A percentile compares a stretch with the other conserved stretches of the same genome.
phyloP scores from a whole-genome alignment of 176 grass and related monocot species.

The Oryza glumipatula region DNA sequence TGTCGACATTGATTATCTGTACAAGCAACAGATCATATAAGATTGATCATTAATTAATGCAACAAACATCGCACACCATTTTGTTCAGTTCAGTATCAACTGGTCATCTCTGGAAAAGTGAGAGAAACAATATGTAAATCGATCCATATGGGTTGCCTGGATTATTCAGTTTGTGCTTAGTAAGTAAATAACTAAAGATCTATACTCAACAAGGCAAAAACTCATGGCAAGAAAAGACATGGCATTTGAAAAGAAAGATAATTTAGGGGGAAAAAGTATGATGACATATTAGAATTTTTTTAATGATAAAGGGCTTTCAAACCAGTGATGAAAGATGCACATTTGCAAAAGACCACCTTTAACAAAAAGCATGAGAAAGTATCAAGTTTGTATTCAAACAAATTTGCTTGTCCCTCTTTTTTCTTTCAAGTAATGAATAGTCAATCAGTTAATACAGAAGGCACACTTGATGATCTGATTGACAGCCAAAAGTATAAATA shows the following conservation, averaged over 20 bases:
- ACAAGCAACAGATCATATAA: conserved; percentile 31
- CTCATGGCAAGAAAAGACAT: neutral
- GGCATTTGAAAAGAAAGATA: neutral
- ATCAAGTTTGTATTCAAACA: conserved; percentile 4
- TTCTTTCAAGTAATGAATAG: neutral
- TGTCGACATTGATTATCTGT: conserved; percentile 82
- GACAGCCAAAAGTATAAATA: conserved; percentile 11
- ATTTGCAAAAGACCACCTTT: neutral
- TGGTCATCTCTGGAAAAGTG: conserved; percentile 7
- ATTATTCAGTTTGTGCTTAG: conserved; percentile 12
- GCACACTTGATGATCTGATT: neutral
- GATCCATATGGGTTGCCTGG: neutral
- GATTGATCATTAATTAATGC: conserved; percentile 32
- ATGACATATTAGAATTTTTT: neutral
- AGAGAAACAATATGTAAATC: neutral
- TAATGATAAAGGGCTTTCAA: neutral
- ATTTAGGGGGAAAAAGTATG: neutral
- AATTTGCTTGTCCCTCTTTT: neutral
- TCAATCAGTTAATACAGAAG: neutral
- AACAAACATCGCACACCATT: conserved; percentile 4
- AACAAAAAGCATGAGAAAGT: neutral
- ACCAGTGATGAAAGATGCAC: neutral
- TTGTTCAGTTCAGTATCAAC: neutral
- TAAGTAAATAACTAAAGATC: neutral
- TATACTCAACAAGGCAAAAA: neutral